Evolutionary conservation across 495 filamentous ascomycete genomes (phyloP), one percentile per base, ranked within the genome.

Genomic region (Aspergillus mulundensis): DNA sequence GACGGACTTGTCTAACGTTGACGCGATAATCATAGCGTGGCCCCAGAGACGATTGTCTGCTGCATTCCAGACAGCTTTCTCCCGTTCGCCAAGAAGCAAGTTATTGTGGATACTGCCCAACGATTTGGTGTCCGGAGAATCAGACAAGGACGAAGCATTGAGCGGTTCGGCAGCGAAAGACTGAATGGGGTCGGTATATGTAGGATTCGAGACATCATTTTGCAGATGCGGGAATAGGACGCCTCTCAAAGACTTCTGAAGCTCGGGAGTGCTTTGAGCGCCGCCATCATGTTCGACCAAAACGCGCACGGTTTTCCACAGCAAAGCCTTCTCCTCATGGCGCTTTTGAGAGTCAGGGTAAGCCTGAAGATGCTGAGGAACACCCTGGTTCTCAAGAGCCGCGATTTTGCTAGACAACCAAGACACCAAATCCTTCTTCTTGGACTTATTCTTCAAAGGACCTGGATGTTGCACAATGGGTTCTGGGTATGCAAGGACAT

Each of bases 41-140:
- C 88, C 93, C 95, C 95, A 99, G 4, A 97, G 74, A 36, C 90
- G 84, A 66, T 88, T 87, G 65, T 99, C 95, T n/a, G 89, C 92
- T 7, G 95, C 95, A 54, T 84, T 77, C 94, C 94, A 97, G 11
- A 95, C 86, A 2, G 95, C 95, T 62, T 92, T 90, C 63, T 96
- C 91, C 11, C 88, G 81, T 28, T 99, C 88, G 12, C 95, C 94
- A 34, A 77, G 70, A 6, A 96, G 72, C 20, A 99, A 80, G 58
- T 83, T 72, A 23, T 77, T 83, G 10, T 89, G 84, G 45, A 99
- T 78, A 30, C 79, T 77, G 53, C 88, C 83, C 10, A 94, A 66
- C 14, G 85, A 81, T 3, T 81, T 73, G 16, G 84, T 75, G 67
- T 93, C 85, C 15, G 86, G 76, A 3, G 82, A 73, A 57, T 95